Percentiles rank a stretch among this genome's conserved stretches.
Evolutionary conservation across 2,329 filamentous ascomycete species (phyloP).

Genomic region (Calonectria ilicicola): DNA sequence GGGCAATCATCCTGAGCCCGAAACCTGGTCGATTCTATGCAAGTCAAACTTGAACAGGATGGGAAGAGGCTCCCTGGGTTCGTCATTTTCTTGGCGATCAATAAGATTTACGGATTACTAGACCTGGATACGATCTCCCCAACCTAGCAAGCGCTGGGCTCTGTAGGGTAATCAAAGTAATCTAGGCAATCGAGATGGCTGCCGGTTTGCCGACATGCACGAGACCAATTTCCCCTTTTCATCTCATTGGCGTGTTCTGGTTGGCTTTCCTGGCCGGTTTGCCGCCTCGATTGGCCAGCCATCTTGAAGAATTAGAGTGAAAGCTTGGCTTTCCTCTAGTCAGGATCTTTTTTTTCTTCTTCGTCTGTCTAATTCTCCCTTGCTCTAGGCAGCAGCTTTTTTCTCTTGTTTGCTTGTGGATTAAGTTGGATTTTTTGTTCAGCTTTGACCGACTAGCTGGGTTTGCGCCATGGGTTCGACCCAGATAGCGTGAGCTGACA

Average conservation of each 20-base stretch:
- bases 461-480: slow-evolving; percentile 5
- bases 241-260: background rate
- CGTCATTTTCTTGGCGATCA: slow-evolving; percentile 4
- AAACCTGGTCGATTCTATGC: background rate
- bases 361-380: too few relatives aligned
- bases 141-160: background rate
- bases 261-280: background rate
- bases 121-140: background rate
- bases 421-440: background rate
- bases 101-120: background rate
- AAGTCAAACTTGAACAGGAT: background rate
- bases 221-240: background rate
- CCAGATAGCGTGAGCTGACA: slow-evolving; percentile 4
- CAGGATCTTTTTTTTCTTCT: background rate
- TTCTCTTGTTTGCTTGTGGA: background rate
- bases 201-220: background rate
- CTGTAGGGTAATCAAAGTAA: background rate
- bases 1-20: background rate
- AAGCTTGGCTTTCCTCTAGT: background rate
- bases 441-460: background rate
- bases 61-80: background rate
- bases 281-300: background rate
- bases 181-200: background rate
- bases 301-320: background rate
- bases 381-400: background rate